phyloP scores from a whole-genome alignment of 345 rosid species.

The Euphorbia tirucalli region DNA sequence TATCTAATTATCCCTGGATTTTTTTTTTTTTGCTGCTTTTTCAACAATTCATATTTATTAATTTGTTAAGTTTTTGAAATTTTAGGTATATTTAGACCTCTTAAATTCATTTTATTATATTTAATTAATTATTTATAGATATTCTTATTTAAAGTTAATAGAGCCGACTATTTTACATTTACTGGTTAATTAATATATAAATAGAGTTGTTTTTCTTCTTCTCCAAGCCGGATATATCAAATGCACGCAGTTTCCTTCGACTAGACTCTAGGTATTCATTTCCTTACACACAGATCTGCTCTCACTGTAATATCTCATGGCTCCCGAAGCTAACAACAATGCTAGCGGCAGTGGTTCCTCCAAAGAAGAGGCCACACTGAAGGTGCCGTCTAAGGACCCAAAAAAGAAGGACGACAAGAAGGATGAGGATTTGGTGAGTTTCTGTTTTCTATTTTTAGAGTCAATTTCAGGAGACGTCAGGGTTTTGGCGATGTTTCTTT shows the following conservation, averaged over 20 bases:
- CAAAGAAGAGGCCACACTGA: conserved; percentile 51
- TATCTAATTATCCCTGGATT: too few species aligned
- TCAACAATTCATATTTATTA: too few species aligned
- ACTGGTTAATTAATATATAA: too few species aligned
- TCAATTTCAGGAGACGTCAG: too few species aligned
- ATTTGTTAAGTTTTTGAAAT: too few species aligned
- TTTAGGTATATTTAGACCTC: too few species aligned
- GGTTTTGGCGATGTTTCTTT: background rate
- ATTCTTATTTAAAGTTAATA: too few species aligned
- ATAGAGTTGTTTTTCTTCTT: conserved; percentile 9
- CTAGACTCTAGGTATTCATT: background rate
- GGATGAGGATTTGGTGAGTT: conserved; percentile 82
- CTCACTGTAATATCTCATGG: conserved; percentile 20
- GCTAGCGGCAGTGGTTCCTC: conserved; percentile 38
- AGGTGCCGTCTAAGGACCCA: conserved; percentile 73
- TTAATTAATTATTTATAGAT: too few species aligned
- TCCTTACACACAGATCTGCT: background rate
- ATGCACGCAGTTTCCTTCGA: background rate
- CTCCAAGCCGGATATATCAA: conserved; percentile 10
- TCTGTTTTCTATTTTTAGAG: background rate
- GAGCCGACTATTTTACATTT: too few species aligned
- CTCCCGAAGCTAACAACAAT: conserved; percentile 56
- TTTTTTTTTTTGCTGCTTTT: too few species aligned
- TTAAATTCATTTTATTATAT: too few species aligned
- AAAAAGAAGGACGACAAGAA: conserved; percentile 92